Evolutionary conservation across 140 eudicot species (phyloP).

Genomic region (Senecio squalidus): DNA sequence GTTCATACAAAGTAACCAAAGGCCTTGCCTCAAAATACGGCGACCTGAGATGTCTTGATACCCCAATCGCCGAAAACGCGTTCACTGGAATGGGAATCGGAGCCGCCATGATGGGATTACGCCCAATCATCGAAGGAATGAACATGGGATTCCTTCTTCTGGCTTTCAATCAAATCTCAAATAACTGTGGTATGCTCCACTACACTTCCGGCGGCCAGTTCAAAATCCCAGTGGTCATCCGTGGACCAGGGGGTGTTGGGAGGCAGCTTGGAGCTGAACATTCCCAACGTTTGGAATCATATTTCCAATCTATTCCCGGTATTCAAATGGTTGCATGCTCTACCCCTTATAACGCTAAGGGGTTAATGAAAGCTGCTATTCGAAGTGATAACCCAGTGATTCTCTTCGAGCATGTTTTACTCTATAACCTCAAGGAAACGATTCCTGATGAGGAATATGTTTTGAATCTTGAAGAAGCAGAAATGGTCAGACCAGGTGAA

Average conservation of each 20-base stretch:
- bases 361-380: constrained; percentile 95
- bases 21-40: constrained; percentile 77
- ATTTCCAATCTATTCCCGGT: constrained; percentile 91
- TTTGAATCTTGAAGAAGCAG: constrained; percentile 76
- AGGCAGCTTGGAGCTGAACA: constrained; percentile 98
- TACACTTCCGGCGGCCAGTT: constrained; percentile 97
- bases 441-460: constrained; percentile 88
- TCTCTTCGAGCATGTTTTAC: constrained; percentile 81
- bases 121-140: constrained; percentile 90
- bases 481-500: constrained; percentile 90
- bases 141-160: constrained; percentile 92
- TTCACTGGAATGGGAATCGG: constrained; percentile 96
- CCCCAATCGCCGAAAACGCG: constrained; percentile 94
- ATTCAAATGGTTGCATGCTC: constrained; percentile 98
- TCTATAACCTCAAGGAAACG: constrained; percentile 74
- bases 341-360: constrained; percentile 90
- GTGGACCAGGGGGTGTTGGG: constrained; percentile 98
- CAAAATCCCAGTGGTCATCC: constrained; percentile 79
- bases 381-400: constrained; percentile 85
- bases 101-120: constrained; percentile 91
- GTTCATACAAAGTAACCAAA: constrained; percentile 88
- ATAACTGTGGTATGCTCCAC: constrained; percentile 97
- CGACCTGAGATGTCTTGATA: constrained; percentile 82
- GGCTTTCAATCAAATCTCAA: constrained; percentile 7
- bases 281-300: constrained; percentile 87